A percentile compares a stretch with the other conserved stretches of the same genome.
Evolutionary conservation across 306 rosid genomes (phyloP).

Genomic region (Quillaja saponaria): DNA sequence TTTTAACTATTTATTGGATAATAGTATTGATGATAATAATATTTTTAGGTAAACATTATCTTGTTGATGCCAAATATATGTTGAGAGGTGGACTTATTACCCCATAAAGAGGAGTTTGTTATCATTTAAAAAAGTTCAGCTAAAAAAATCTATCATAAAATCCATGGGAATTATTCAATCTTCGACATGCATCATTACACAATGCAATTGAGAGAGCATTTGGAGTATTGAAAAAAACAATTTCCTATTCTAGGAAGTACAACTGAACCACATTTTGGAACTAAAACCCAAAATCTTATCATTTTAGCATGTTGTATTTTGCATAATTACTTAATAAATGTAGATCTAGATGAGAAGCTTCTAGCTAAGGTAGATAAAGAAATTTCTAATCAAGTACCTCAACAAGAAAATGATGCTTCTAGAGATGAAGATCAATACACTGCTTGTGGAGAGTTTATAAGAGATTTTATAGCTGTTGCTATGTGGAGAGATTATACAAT

Average conservation of each 20-base stretch:
- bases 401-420: neutral
- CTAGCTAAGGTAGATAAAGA: neutral
- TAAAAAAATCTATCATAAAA: neutral
- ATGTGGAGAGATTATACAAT: neutral
- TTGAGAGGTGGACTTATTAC: neutral
- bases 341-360: neutral
- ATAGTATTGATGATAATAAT: too few relatives aligned
- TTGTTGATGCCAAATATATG: neutral
- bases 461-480: neutral
- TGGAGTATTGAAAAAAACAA: conserved; percentile 16
- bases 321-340: neutral
- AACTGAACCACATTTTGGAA: neutral
- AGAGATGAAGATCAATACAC: neutral
- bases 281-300: neutral
- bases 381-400: neutral
- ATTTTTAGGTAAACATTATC: conserved; percentile 11
- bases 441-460: neutral
- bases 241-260: conserved; percentile 1
- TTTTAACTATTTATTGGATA: neutral
- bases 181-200: neutral
- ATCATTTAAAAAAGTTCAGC: too few relatives aligned
- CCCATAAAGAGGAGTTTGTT: conserved; percentile 11
- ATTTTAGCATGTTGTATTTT: conserved; percentile 11
- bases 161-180: conserved; percentile 2
- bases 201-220: conserved; percentile 14